Evolutionary conservation across 306 rosid genomes (phyloP).

Genomic region (Sechiopsis laciniata): DNA sequence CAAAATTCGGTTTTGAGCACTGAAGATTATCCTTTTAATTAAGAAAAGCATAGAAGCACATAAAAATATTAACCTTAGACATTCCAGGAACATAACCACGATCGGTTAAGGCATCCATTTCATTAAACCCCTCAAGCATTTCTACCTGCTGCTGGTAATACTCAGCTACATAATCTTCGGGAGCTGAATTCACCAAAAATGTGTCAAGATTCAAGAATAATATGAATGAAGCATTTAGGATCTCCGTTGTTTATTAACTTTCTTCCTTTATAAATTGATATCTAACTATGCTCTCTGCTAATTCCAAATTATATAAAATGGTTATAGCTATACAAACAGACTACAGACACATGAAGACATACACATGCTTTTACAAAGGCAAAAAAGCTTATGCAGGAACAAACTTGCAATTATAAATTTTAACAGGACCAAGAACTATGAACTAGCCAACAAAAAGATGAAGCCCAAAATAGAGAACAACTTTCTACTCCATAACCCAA

Average conservation of each 20-base stretch:
- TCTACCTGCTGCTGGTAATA: slow-evolving; percentile 96
- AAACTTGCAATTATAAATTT: background rate
- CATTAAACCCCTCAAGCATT: slow-evolving; percentile 91
- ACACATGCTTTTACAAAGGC: slow-evolving; percentile 14
- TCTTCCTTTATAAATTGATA: background rate
- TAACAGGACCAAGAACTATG: background rate
- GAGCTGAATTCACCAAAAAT: slow-evolving; percentile 44
- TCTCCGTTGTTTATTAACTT: background rate
- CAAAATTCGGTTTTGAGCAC: slow-evolving; percentile 21
- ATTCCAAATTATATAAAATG: background rate
- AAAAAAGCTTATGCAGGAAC: background rate
- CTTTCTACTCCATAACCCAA: background rate
- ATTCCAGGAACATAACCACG: slow-evolving; percentile 81
- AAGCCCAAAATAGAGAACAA: background rate
- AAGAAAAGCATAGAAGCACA: background rate
- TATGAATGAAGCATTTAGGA: background rate
- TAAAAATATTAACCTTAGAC: slow-evolving; percentile 59
- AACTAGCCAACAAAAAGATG: background rate
- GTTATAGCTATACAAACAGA: background rate
- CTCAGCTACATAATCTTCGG: slow-evolving; percentile 81
- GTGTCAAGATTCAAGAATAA: background rate
- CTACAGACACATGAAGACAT: background rate
- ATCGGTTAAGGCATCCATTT: slow-evolving; percentile 85
- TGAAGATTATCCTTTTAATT: background rate
- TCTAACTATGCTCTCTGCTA: background rate